Conservation (phyloP, 108 stramenopile genomes). For the Conticribra guillardii region DNA sequence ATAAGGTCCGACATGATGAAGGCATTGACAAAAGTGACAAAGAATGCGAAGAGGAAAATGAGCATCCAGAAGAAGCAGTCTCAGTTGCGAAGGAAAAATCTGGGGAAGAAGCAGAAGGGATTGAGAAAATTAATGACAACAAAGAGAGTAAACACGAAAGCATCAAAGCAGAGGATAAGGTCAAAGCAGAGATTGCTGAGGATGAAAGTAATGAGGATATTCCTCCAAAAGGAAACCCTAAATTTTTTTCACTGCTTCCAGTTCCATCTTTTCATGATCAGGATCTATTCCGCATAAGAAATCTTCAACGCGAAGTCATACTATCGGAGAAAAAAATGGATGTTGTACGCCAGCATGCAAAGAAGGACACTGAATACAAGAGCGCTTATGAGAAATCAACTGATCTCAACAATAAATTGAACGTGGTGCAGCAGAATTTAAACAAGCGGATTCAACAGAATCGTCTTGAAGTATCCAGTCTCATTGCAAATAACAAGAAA, state of each 20-base stretch:
- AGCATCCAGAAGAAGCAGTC: conserved; percentile 12
- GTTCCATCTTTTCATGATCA: conserved; percentile 77
- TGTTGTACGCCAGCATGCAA: conserved; percentile 7
- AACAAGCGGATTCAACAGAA: conserved; percentile 13
- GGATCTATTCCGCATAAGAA: conserved; percentile 60
- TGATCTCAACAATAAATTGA: conserved; percentile 19
- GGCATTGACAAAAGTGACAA: conserved; percentile 3
- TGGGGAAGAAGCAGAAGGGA: conserved; percentile 18
- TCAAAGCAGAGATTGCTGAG: conserved; percentile 9
- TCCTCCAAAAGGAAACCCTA: conserved; percentile 26
- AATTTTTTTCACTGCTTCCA: conserved; percentile 63
- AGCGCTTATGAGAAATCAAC: conserved; percentile 35
- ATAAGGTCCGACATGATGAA: conserved; percentile 9
- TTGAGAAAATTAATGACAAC: conserved; percentile 2
- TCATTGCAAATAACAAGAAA: conserved; percentile 2
- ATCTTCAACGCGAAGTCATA: conserved; percentile 53
- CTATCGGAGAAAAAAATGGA: conserved; percentile 11
- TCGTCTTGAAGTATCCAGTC: background rate
- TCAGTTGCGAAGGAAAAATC: background rate
- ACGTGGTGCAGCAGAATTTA: background rate
- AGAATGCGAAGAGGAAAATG: conserved; percentile 7
- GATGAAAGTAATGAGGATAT: conserved; percentile 28
- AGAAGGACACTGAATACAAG: conserved; percentile 22
- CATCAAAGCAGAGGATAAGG: conserved; percentile 9
- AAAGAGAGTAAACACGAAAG: background rate